Evolutionary conservation across 148 eudicot genomes (phyloP).

Genomic region (Camellia japonica): DNA sequence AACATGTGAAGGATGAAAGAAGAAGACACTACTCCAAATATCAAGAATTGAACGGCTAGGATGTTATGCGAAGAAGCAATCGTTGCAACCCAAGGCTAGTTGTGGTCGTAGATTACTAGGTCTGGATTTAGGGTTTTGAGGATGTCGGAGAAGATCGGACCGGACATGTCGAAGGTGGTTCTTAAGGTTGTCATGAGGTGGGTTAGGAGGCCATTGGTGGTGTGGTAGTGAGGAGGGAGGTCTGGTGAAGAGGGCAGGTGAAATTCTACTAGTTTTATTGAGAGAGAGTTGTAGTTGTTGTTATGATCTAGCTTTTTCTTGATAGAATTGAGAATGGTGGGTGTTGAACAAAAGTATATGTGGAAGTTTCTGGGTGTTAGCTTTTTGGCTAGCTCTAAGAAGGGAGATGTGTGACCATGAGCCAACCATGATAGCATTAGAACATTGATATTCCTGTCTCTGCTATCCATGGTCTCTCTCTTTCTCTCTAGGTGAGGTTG

Average conservation of each 20-base stretch:
- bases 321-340: slow-evolving; percentile 3
- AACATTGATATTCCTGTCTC: neutral
- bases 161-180: neutral
- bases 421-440: slow-evolving; percentile 16
- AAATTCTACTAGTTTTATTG: neutral
- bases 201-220: neutral
- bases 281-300: neutral
- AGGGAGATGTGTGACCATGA: slow-evolving; percentile 16
- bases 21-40: neutral
- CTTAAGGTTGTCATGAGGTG: neutral
- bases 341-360: slow-evolving; percentile 8
- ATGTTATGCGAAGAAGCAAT: neutral
- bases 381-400: slow-evolving; percentile 17
- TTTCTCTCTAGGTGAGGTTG: neutral
- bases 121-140: neutral
- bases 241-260: neutral
- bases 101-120: neutral
- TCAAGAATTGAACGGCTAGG: neutral
- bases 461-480: neutral
- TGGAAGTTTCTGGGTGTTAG: slow-evolving; percentile 8
- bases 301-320: neutral
- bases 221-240: slow-evolving; percentile 1
- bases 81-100: neutral
- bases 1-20: neutral
- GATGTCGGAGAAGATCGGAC: neutral